Evolutionary conservation across 371 early-diverging fungal genomes (phyloP), one percentile per base, ranked within the genome.

Genomic region (Globomyces sp.): DNA sequence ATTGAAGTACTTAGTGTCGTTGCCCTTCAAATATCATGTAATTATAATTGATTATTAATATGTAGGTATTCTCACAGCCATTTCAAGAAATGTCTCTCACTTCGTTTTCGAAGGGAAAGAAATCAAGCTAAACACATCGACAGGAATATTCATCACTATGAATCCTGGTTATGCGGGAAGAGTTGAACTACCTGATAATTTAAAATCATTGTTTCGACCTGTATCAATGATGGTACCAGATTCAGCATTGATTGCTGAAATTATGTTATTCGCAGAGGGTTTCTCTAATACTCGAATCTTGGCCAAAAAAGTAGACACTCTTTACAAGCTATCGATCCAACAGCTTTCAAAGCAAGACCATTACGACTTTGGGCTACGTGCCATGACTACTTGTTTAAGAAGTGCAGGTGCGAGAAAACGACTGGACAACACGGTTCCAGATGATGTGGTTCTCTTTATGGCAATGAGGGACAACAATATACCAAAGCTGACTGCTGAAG

Each of bases 111-210:
- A 85, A 63, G 85, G 82, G 13, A 68, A 75, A 57, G 85, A 85
- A 63, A 77, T 85, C 55, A 42, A 63, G 36, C 65, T 84, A 42
- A 78, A 77, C 57, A 59, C 73, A 0, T 67, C 75, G 8, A 74
- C 72, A 46, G 79, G 83, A 3, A 81, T 83, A 41, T 87, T 86
- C 65, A 79, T 87, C 57, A 86, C 86, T 11, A 84, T 86, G 84
- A 87, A 87, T 66, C 81, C 86, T 5, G 84, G 85, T 4, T 87
- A 86, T 64, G 80, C 80, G 0, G 88, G 86, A 3, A 71, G 88
- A 13, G 74, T 74, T 1, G 82, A 83, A 63, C 67, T 87, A 4
- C 88, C 88, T 0, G 84, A 81, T 65, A 84, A 81, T 64, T 71
- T 87, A 50, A 82, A 79, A 42, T 57, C 74, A 2, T 66, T 86